Base-by-base conservation (phyloP, 352 stramenopile species). In the Globisporangium mamillatum region DNA sequence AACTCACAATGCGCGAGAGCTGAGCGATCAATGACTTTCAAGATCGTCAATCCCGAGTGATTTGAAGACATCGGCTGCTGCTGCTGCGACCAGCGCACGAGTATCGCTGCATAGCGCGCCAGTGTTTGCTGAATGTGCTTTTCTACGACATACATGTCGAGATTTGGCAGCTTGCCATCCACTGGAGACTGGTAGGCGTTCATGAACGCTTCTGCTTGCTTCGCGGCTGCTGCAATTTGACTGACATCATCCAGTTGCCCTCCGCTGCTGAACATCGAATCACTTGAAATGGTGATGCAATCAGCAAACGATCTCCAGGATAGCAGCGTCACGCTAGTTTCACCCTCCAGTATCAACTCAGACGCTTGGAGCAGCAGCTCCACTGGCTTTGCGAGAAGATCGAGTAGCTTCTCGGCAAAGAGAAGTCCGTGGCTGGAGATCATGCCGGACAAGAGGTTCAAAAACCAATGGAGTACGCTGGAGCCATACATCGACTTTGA, bases 371-470 rank as follows among this genome's bases (percentile, higher is more conserved):
- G 38, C 27, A 64, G 59, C 38, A 64, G 38, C 27, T 64, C 38
- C 27, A 41, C 18, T 32, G 70, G 67, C 32, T 76, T 53, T 0
- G 54, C 24, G 20, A 64, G 61, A 54, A 75, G 29, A 7, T 20
- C 32, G 25, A 78, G 38, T 0, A 78, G 41, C 6, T 60, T 72
- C 48, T 78, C 70, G 1, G 63, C 70, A 44, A 76, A 75, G 9
- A 70, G 59, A 36, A 73, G 56, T 0, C 70, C 70, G 34, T 76
- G 73, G 25, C 14, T 69, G 36, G 70, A 54, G 8, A 70, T 60
- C 6, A 67, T 24, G 36, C 59, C 27, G 14, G 44, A 62, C n/a
- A 78, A 24, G 10, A 78, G 41, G 25, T 52, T 29, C n/a, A 69
- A 25, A 48, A 64, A 78, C 70, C 73, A 78, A 14, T 60, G 63